Evolutionary conservation across 2,329 filamentous ascomycete genomes (phyloP), one percentile per base, ranked within the genome.

Genomic region (Epichloe gansuensis): DNA sequence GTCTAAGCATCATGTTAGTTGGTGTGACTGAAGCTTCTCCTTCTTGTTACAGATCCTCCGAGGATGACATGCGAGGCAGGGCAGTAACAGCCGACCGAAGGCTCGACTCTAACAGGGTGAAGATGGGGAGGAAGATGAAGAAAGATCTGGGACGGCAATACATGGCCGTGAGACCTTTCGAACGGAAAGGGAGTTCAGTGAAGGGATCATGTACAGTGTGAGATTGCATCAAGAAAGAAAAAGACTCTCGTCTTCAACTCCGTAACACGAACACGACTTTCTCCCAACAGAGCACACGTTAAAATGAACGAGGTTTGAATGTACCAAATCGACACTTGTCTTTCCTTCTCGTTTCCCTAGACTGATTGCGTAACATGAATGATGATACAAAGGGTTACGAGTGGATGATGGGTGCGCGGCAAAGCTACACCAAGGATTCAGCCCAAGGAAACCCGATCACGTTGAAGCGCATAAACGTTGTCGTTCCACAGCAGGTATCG

Each of bases 1-100:
- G 61, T 57, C 65, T 67, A 48, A 44, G 39, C 23, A 51, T 42
- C 48, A 55, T 54, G 56, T 67, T 57, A 67, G 64, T 56, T 34
- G 31, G 34, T 47, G 56, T 50, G 28, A 34, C 25, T 45, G 39
- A 35, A 21, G n/a, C n/a, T 39, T 34, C 28, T 21, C 21, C 28
- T 53, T 31, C 35, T 31, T 31, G 2, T 28, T 15, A 37, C 38
- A 25, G 41, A 46, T 42, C 13, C 13, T 8, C 8, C 37, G 43
- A 42, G 8, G 12, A n/a, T 42, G 13, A 46, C 21, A 31, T 13
- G 49, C 46, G 9, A 38, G 31, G 21, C 39, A 9, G 13, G 35
- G 42, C 42, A 28, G 35, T n/a, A 31, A 39, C 1, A 38, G 35
- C 41, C 34, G 17, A 21, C 21, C 34, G 15, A 9, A 4, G 23